phyloP scores from a whole-genome alignment of 2,329 filamentous ascomycete species.

The Teratosphaeria zuluensis region DNA sequence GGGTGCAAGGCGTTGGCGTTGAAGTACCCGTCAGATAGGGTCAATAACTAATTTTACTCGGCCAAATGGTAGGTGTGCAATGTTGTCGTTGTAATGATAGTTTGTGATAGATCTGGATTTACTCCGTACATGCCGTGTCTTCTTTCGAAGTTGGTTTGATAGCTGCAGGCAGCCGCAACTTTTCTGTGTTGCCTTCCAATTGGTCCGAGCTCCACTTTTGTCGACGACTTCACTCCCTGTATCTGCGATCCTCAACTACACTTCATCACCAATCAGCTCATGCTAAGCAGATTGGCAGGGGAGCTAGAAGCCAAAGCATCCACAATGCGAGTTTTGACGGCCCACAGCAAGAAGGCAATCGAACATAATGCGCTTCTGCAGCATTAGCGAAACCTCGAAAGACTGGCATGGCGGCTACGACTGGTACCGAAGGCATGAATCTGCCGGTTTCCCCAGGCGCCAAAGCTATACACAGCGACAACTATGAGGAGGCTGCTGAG shows the following conservation, averaged over 20 bases:
- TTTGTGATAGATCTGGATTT: background rate
- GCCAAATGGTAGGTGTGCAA: background rate
- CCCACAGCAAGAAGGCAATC: background rate
- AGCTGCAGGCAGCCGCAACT: background rate
- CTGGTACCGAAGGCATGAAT: background rate
- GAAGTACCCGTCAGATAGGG: no score
- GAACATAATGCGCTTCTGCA: background rate
- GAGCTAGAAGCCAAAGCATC: background rate
- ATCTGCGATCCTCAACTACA: background rate
- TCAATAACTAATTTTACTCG: no score
- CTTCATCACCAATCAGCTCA: background rate
- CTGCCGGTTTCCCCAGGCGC: background rate
- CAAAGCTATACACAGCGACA: background rate
- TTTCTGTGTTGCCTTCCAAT: background rate
- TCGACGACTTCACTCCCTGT: background rate
- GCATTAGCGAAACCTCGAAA: background rate
- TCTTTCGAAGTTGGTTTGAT: background rate
- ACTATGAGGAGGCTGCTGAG: background rate
- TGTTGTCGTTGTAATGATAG: background rate
- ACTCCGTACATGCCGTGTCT: background rate
- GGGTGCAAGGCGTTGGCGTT: no score
- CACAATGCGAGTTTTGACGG: background rate
- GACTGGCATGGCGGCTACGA: background rate
- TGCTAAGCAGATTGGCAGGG: background rate
- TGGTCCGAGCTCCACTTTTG: background rate